Base-by-base conservation (phyloP, 768 basidiomycete species). In the Rhizopogon vesiculosus region DNA sequence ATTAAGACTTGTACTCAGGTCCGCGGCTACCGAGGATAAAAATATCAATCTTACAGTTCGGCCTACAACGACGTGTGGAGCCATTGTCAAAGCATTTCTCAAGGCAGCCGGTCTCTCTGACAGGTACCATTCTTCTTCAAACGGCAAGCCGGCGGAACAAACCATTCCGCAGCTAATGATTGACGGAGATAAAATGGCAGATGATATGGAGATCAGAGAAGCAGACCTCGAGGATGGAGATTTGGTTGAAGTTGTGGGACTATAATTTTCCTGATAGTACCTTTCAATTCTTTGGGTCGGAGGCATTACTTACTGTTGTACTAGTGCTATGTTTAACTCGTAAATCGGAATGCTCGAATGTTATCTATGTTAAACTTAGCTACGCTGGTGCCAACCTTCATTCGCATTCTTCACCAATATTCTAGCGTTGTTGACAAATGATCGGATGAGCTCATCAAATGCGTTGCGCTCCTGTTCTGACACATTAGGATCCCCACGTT, bases 391-490 rank as follows among this genome's bases (percentile, higher is more conserved):
- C 80, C 77, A 83, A 28, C 73, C 73, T n/a, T 78, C 82, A 10
- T 60, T 75, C 5, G 83, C 81, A 70, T 96, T 97, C 62, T 91
- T 82, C 51, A 87, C 86, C 45, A 98, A 70, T 72, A 97, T 93
- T 58, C 97, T 80, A 3, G 91, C 85, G 60, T 97, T 95, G 65
- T 98, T 97, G 49, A 99, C 85, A 60, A 97, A 91, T 13, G 90
- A 91, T 45, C 91, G 85, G 43, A 99, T 85, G 56, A 97, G 82
- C 66, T 97, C 91, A 67, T 98, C 92, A 66, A 94, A 98, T 6
- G 85, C 85, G 59, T 75, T 79, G 25, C 83, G 80, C 64, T 89
- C 92, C 62, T 73, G 73, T 67, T 88, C 87, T 29, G 79, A 70
- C 56, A 70, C 77, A 57, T 73, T 79, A 46, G 77, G 77, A 56